Conservation (phyloP, 768 basidiomycete genomes). For the Pulveroboletus sp. region DNA sequence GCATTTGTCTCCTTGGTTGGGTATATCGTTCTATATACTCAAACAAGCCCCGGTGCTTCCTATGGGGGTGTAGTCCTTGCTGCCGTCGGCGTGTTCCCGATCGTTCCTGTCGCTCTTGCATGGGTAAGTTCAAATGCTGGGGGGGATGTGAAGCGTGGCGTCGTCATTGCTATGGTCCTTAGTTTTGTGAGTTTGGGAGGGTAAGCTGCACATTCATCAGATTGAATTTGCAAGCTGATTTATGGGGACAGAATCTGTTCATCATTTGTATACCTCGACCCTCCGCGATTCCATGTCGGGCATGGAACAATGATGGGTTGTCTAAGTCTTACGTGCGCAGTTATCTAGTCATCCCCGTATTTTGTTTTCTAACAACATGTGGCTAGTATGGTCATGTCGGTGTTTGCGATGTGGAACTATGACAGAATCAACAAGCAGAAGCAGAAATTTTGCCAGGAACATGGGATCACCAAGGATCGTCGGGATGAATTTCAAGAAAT, state of each 20-base stretch:
- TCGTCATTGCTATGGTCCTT: slow-evolving; percentile 51
- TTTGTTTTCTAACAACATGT: slow-evolving; percentile 33
- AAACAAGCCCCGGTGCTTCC: slow-evolving; percentile 18
- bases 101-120: slow-evolving; percentile 44
- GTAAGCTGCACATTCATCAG: slow-evolving; percentile 14
- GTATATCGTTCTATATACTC: slow-evolving; percentile 46
- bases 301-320: slow-evolving; percentile 38
- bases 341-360: slow-evolving; percentile 19
- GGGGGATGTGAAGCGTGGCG: slow-evolving; percentile 50
- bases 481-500: slow-evolving; percentile 42
- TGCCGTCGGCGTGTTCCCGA: slow-evolving; percentile 51
- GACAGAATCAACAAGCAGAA: slow-evolving; percentile 47
- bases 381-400: slow-evolving; percentile 38
- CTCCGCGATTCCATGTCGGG: slow-evolving; percentile 36
- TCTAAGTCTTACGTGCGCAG: slow-evolving; percentile 28
- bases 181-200: slow-evolving; percentile 43
- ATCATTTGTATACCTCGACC: slow-evolving; percentile 39
- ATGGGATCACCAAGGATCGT: slow-evolving; percentile 38
- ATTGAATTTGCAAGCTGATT: slow-evolving; percentile 1
- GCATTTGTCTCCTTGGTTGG: slow-evolving; percentile 45
- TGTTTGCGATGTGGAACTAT: slow-evolving; percentile 47
- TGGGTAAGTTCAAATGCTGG: slow-evolving; percentile 57
- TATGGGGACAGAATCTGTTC: slow-evolving; percentile 32
- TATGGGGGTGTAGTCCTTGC: slow-evolving; percentile 50
- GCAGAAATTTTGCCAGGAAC: slow-evolving; percentile 38